Base-by-base conservation (phyloP, 2,329 filamentous ascomycete species). In the Diaporthe longicolla region DNA sequence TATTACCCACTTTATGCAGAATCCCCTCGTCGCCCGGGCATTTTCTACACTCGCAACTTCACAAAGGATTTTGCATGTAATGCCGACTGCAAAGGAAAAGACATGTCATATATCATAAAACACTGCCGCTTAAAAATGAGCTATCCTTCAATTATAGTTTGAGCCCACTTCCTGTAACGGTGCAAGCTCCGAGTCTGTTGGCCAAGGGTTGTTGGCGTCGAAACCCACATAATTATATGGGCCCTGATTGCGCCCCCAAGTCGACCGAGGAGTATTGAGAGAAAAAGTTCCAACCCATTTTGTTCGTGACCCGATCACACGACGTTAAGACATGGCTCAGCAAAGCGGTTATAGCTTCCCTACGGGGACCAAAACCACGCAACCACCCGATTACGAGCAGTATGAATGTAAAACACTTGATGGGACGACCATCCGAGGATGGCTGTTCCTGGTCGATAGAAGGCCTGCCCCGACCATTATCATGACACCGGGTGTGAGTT, bases 401-500 rank as follows among this genome's bases (percentile, higher is more conserved):
- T 37, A 40, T 29, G 59, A 65, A 24, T 65, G 63, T n/a, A 68
- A 54, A 10, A 52, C 63, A 17, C 19, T 68, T 6, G 45, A 68
- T 9, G 45, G 63, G 2, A 54, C 45, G 13, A 54, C 19, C 19
- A 52, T 68, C 29, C 4, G 19, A 37, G 63, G 26, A 52, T 54
- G 63, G 63, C 19, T 68, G 2, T 68, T 24, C 45, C 4, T 10
- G 3, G 45, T 24, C 4, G 15, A 50, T 10, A 24, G 15, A 0
- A 29, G 8, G 15, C 45, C 63, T 13, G 63, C 63, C 2, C 45
- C 45, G 2, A 37, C 63, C 8, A 26, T 68, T 11, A 68, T 68
- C 11, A 68, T 68, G 63, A 37, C 63, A 17, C 63, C 29, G 19
- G 63, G 63, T 21, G 63, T 68, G 7, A 37, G 63, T 52, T 13